phyloP scores from a whole-genome alignment of 139 green algal genomes.

The Pleodorina starrii region DNA sequence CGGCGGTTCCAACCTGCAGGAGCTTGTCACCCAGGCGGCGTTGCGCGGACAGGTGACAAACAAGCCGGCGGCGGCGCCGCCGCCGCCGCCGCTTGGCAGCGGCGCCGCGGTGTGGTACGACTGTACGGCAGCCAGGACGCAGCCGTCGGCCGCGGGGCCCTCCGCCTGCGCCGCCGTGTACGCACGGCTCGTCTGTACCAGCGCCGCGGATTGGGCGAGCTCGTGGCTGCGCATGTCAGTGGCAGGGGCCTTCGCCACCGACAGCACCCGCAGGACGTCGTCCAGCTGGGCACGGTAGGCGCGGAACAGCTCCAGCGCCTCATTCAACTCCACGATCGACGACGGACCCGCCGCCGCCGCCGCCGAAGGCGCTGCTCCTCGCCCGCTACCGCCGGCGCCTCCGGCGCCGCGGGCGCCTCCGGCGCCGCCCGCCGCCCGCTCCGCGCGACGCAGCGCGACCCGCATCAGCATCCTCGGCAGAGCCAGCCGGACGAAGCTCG shows the following conservation, averaged over 20 bases:
- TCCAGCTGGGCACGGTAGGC: background rate
- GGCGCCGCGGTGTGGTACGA: background rate
- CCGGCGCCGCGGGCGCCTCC: too few relatives aligned
- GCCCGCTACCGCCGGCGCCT: background rate
- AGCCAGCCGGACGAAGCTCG: too few relatives aligned
- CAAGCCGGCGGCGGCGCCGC: background rate
- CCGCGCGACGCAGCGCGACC: too few relatives aligned
- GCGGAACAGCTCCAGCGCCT: background rate
- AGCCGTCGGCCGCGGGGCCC: background rate
- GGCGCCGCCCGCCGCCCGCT: background rate
- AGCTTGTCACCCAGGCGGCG: background rate
- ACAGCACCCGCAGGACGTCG: background rate
- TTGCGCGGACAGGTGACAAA: background rate
- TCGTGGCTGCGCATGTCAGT: background rate
- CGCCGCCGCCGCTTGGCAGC: too few relatives aligned
- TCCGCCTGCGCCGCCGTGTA: too few relatives aligned
- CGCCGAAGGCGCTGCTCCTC: too few relatives aligned
- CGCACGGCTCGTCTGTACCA: too few relatives aligned
- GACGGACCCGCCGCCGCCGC: too few relatives aligned
- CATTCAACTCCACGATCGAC: background rate
- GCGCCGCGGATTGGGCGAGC: too few relatives aligned
- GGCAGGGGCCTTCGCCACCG: background rate
- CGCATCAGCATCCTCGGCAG: too few relatives aligned
- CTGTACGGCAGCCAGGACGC: background rate
- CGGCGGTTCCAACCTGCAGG: background rate